Conservation (phyloP, 345 rosid genomes). For the Euclidium syriacum region DNA sequence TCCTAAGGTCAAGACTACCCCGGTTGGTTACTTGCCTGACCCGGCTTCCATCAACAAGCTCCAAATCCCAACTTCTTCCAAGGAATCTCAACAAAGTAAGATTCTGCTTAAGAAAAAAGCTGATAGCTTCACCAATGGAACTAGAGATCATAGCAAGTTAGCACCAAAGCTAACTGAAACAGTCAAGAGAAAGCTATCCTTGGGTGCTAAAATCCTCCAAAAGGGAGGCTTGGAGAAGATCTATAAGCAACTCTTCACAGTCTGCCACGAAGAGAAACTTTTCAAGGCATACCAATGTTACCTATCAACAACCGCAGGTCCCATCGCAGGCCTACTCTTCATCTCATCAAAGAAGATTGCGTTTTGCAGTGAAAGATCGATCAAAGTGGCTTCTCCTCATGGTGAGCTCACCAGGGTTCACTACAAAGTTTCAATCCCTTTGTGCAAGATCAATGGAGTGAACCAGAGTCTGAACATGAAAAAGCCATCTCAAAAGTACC, state of each 20-base stretch:
- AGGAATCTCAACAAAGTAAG: conserved; percentile 7
- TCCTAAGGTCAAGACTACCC: conserved; percentile 3
- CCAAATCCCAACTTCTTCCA: conserved; percentile 24
- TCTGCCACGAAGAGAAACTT: conserved; percentile 43
- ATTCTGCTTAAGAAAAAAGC: conserved; percentile 33
- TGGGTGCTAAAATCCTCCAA: conserved; percentile 41
- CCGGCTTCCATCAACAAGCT: conserved; percentile 25
- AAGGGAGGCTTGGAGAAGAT: conserved; percentile 40
- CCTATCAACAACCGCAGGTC: conserved; percentile 56
- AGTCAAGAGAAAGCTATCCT: conserved; percentile 38
- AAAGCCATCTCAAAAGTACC: conserved; percentile 68
- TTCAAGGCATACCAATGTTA: conserved; percentile 51
- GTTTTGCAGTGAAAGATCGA: conserved; percentile 39
- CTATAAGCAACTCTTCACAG: conserved; percentile 38
- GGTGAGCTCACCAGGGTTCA: conserved; percentile 42
- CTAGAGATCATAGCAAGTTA: conserved; percentile 35
- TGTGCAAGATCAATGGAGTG: conserved; percentile 44
- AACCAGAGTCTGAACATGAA: conserved; percentile 46
- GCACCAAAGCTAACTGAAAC: conserved; percentile 47
- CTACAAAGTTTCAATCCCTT: conserved; percentile 62
- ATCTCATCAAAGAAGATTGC: conserved; percentile 39
- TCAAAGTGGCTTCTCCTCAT: conserved; percentile 35
- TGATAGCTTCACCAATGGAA: conserved; percentile 36
- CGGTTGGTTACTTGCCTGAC: conserved; percentile 16
- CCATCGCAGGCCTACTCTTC: conserved; percentile 50